A percentile compares a stretch with the other conserved stretches of the same genome.
Conservation (phyloP, 2,329 filamentous ascomycete genomes). For the Colletotrichum sp. region DNA sequence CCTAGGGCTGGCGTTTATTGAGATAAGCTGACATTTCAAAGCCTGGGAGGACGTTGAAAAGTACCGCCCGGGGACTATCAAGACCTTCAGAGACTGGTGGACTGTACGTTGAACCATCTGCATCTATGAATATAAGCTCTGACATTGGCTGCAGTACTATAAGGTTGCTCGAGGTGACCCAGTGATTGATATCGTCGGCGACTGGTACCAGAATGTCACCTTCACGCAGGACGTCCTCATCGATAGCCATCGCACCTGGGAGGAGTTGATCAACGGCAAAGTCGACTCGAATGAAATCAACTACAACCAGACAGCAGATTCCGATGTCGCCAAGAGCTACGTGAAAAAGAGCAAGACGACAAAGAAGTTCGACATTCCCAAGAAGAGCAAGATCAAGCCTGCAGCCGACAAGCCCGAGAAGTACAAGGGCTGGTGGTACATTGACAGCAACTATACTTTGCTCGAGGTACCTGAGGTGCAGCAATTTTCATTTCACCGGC, state of each 20-base stretch:
- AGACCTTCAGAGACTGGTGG: conserved; percentile 44
- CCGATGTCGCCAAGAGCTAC: conserved; percentile 35
- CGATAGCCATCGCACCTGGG: conserved; percentile 43
- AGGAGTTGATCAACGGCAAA: conserved; percentile 40
- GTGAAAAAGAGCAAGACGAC: conserved; percentile 35
- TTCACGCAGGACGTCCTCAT: conserved; percentile 34
- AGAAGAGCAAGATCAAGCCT: conserved; percentile 30
- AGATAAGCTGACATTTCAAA: neutral
- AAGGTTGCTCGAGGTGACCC: conserved; percentile 42
- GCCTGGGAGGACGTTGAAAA: conserved; percentile 41
- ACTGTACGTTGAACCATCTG: conserved; percentile 28
- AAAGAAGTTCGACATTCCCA: conserved; percentile 34
- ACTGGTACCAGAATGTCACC: conserved; percentile 38
- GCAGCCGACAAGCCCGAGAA: conserved; percentile 33
- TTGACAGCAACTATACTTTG: conserved; percentile 35
- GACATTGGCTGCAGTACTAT: conserved; percentile 36
- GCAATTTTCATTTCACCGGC: neutral
- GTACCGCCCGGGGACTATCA: conserved; percentile 39
- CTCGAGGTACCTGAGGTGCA: conserved; percentile 23
- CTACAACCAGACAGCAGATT: conserved; percentile 43
- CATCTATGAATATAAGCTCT: no score
- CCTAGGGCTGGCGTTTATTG: rapidly evolving
- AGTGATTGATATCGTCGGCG: conserved; percentile 39
- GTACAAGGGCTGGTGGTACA: conserved; percentile 43
- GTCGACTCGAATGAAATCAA: conserved; percentile 42